Evolutionary conservation across 2,329 filamentous ascomycete genomes (phyloP).

Genomic region (Colletotrichum gloeosporioides): DNA sequence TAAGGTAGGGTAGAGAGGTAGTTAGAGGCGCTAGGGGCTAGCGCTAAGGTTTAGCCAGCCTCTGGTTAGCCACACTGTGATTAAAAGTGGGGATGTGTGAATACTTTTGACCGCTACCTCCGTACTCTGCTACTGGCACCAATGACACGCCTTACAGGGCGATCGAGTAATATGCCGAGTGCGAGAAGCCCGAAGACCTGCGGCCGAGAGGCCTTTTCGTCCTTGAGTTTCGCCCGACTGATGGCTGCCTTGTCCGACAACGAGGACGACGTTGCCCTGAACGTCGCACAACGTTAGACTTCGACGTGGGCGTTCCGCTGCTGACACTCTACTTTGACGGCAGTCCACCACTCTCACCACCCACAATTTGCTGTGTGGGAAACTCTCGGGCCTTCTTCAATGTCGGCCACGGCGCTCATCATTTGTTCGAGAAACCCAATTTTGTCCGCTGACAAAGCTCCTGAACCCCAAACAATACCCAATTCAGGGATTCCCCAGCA

Average conservation of each 20-base stretch:
- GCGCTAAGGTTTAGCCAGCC: no score
- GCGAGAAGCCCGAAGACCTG: not conserved
- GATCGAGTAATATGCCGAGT: not conserved
- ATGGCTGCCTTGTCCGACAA: not conserved
- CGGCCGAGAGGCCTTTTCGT: not conserved
- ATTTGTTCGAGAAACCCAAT: not conserved
- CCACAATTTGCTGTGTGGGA: not conserved
- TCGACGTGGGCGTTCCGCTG: not conserved
- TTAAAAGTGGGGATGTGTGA: no score
- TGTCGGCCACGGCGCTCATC: not conserved
- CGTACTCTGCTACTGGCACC: not conserved
- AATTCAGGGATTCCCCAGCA: conserved; percentile 2
- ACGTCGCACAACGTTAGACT: not conserved
- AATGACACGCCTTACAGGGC: not conserved
- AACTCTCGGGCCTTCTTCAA: not conserved
- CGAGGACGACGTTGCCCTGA: not conserved
- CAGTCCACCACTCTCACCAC: not conserved
- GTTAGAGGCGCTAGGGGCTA: no score
- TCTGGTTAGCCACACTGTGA: no score
- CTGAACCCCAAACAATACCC: not conserved
- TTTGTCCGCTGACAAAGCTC: conserved; percentile 10
- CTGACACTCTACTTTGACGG: not conserved
- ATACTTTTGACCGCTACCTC: no score
- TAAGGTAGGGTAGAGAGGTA: no score
- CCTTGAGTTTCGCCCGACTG: not conserved